Percentiles rank a stretch among this genome's conserved stretches.
Evolutionary conservation across 805 yeast genomes (phyloP).

Genomic region (Gaillardinia entomophila): DNA sequence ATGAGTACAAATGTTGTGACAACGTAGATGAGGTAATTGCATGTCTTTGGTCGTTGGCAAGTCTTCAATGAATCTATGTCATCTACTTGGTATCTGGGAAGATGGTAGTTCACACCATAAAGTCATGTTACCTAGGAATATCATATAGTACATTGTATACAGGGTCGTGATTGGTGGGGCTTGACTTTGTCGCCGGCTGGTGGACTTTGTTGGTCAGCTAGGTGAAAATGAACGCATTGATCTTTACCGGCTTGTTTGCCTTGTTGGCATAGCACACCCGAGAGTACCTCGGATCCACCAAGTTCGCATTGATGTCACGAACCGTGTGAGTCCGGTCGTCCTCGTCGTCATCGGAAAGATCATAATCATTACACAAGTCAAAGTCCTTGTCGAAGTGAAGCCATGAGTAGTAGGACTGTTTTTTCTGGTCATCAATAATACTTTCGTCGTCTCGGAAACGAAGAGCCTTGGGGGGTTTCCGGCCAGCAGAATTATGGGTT

Average conservation of each 20-base stretch:
- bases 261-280: constrained; percentile 22
- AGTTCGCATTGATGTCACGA: constrained; percentile 16
- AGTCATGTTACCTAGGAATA: no score
- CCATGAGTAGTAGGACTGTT: constrained; percentile 19
- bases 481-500: background rate
- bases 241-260: constrained; percentile 6
- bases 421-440: constrained; percentile 7
- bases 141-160: no score
- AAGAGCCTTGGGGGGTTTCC: constrained; percentile 2
- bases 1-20: no score
- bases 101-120: no score
- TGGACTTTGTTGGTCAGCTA: constrained; percentile 1
- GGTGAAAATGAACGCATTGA: constrained; percentile 10
- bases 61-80: no score
- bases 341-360: constrained; percentile 11
- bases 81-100: no score
- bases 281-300: constrained; percentile 6
- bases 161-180: no score
- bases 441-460: constrained; percentile 13
- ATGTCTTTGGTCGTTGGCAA: no score
- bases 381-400: constrained; percentile 26
- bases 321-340: constrained; percentile 12
- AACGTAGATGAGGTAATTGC: no score
- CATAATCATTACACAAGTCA: constrained; percentile 12
- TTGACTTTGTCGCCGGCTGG: no score